These are phyloP conservation scores for Cyclotella atomus DNA, from an alignment of 108 stramenopile species.

Conservation along the genomic window DNA sequence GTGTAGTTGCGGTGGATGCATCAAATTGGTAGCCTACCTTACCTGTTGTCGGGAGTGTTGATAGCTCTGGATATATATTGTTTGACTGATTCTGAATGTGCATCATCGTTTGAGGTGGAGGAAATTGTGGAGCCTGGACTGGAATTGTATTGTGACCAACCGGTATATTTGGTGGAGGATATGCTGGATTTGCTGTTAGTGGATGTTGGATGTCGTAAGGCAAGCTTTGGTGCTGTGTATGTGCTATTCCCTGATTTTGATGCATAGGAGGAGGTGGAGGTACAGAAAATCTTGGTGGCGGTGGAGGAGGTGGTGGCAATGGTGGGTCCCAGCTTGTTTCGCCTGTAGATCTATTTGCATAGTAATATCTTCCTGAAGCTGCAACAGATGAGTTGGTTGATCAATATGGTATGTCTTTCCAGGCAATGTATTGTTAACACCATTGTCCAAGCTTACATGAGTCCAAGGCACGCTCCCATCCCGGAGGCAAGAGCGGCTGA, in stretches of 20 bases:
- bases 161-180: not conserved
- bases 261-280: conserved; percentile 28
- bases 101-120: conserved; percentile 4
- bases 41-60: not conserved
- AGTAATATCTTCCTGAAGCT: conserved; percentile 30
- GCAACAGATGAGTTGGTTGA: not conserved
- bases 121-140: conserved; percentile 5
- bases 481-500: conserved; percentile 36
- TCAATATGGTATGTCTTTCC: not conserved
- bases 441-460: not conserved
- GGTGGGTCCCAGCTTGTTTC: conserved; percentile 57
- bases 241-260: too few relatives aligned
- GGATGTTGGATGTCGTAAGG: not conserved
- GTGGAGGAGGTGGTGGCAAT: conserved; percentile 32
- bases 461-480: conserved; percentile 54
- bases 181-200: not conserved
- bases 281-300: not conserved
- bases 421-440: not conserved
- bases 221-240: too few relatives aligned
- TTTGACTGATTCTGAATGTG: not conserved
- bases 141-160: not conserved
- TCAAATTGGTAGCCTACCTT: conserved; percentile 18
- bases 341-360: conserved; percentile 50
- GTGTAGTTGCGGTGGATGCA: conserved; percentile 32
- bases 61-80: not conserved